phyloP scores from a whole-genome alignment of 208 protist species.

The Spongospora subterranea region DNA sequence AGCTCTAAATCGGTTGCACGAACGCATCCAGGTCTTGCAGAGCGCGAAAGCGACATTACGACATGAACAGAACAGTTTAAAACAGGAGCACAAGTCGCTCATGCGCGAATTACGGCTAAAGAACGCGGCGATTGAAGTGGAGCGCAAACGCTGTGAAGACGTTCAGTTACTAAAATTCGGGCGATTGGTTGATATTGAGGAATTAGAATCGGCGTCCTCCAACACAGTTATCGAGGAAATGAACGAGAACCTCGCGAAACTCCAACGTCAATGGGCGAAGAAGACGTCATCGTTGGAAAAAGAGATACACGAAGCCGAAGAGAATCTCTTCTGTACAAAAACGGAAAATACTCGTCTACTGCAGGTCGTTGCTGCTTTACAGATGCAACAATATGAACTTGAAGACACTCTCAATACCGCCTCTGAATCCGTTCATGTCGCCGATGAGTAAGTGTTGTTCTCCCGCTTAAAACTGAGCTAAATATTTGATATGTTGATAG shows the following conservation, averaged over 20 bases:
- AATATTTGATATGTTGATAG: neutral
- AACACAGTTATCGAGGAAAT: constrained; percentile 16
- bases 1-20: constrained; percentile 12
- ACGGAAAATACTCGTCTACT: constrained; percentile 50
- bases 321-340: neutral
- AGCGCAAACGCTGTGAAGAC: constrained; percentile 61
- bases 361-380: constrained; percentile 11
- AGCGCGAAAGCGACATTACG: constrained; percentile 60
- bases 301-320: constrained; percentile 34
- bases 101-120: neutral
- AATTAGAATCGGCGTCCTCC: constrained; percentile 48
- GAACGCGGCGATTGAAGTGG: constrained; percentile 51
- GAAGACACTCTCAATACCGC: constrained; percentile 35
- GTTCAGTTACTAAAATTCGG: constrained; percentile 67
- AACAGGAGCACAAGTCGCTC: constrained; percentile 32
- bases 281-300: neutral
- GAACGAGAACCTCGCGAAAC: neutral
- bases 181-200: constrained; percentile 58
- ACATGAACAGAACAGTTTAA: constrained; percentile 39
- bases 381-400: neutral
- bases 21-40: constrained; percentile 55
- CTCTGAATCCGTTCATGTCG: constrained; percentile 5
- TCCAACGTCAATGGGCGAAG: neutral
- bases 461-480: neutral
- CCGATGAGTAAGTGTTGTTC: constrained; percentile 12